A percentile compares a stretch with the other conserved stretches of the same genome.
These are phyloP conservation scores for Pestalotiopsis sp. DNA, from an alignment of 2,329 filamentous ascomycete genomes.

Conservation along the genomic window DNA sequence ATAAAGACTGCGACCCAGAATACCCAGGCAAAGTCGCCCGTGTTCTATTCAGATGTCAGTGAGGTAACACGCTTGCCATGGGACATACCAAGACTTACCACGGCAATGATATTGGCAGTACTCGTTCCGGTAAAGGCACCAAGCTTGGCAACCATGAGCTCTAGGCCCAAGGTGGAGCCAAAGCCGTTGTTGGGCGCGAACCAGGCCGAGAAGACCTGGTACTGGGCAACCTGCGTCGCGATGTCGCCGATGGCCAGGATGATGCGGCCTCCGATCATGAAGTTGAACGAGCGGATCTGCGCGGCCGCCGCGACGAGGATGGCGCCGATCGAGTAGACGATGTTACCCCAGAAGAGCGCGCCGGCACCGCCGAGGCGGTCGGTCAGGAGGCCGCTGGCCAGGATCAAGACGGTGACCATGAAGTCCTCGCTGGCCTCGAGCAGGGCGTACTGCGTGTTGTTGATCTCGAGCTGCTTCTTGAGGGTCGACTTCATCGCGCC, in stretches of 20 bases:
- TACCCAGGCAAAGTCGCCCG: conserved; percentile 63
- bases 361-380: conserved; percentile 61
- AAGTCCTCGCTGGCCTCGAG: conserved; percentile 65
- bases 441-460: conserved; percentile 61
- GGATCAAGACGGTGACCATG: conserved; percentile 60
- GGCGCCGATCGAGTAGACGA: conserved; percentile 59
- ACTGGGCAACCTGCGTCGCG: conserved; percentile 65
- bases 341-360: conserved; percentile 63
- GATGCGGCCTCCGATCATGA: conserved; percentile 62
- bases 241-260: conserved; percentile 64
- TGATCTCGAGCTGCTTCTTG: conserved; percentile 62
- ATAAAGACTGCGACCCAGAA: conserved; percentile 66
- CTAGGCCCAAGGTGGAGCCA: conserved; percentile 62
- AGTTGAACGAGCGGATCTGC: conserved; percentile 57
- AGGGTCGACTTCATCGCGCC: conserved; percentile 64
- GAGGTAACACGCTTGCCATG: neutral
- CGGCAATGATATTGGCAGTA: conserved; percentile 61
- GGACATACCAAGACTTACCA: conserved; percentile 24
- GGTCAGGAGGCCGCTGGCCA: conserved; percentile 57
- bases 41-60: conserved; percentile 38
- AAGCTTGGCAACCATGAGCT: conserved; percentile 63
- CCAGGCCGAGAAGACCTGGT: conserved; percentile 68
- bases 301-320: conserved; percentile 62
- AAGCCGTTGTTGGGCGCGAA: conserved; percentile 65
- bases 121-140: conserved; percentile 63